These are phyloP conservation scores for Sanguinoderma infundibulare DNA, from an alignment of 1,284 basidiomycete species.

Conservation along the genomic window DNA sequence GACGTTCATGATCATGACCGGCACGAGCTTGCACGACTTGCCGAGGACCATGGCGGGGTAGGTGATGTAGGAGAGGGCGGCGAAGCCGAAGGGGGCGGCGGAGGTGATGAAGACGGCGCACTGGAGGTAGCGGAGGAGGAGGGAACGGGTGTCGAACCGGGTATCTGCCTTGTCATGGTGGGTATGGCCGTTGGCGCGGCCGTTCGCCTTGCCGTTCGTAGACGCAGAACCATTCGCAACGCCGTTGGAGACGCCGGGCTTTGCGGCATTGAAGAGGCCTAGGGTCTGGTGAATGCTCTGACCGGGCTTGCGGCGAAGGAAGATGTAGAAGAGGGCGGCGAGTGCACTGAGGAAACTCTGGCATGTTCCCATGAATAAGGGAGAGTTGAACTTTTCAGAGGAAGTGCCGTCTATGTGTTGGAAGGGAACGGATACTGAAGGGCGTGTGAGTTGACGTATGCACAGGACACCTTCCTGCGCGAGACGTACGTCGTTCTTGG, in stretches of 20 bases:
- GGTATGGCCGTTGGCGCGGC: constrained; percentile 35
- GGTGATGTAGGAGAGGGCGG: constrained; percentile 92
- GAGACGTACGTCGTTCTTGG: constrained; percentile 81
- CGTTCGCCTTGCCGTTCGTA: constrained; percentile 24
- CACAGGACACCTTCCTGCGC: not conserved
- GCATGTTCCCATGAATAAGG: constrained; percentile 86
- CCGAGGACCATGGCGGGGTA: constrained; percentile 99
- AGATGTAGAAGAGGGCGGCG: constrained; percentile 82
- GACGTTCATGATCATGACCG: constrained; percentile 96
- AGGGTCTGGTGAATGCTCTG: constrained; percentile 59
- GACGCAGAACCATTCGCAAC: constrained; percentile 26
- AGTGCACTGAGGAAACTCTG: constrained; percentile 85
- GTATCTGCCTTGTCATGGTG: constrained; percentile 40
- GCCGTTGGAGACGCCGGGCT: constrained; percentile 25
- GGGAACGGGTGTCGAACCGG: constrained; percentile 50
- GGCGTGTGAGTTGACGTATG: not conserved
- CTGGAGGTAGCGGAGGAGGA: constrained; percentile 80
- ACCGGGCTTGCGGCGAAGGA: constrained; percentile 61
- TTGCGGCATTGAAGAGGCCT: constrained; percentile 48
- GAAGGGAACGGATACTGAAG: constrained; percentile 83
- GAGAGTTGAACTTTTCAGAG: constrained; percentile 84
- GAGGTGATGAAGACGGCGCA: constrained; percentile 89
- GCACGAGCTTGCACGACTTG: constrained; percentile 98
- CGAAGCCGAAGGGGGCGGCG: constrained; percentile 95
- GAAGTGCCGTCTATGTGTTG: constrained; percentile 63